Base-by-base conservation (phyloP, 2,329 filamentous ascomycete species). In the Aspergillus sp. region DNA sequence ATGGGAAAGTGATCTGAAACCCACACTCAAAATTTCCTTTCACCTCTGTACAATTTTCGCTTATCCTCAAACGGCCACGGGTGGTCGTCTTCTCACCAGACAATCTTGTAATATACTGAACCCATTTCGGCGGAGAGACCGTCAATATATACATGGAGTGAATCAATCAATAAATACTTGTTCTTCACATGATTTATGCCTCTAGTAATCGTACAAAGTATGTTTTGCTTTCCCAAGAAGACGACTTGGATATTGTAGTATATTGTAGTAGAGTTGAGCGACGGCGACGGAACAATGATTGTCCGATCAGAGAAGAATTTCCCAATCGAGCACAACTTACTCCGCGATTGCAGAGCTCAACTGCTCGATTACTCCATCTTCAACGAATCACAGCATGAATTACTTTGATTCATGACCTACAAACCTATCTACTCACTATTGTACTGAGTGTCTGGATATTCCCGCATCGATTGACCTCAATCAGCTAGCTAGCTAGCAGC, bases 101-200 rank as follows among this genome's bases (percentile, higher is more conserved):
- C 60, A 63, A 61, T 64, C 30, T 70, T 75, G 74, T 76, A 76
- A 74, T 75, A 74, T 75, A 76, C 65, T 63, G 43, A 48, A 63
- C 52, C 60, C 59, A 55, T 59, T 62, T 56, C 47, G 58, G 61
- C 53, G 67, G 66, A 58, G 17, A 58, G 55, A 41, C 56, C 64
- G 60, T 65, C 62, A 41, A 28, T 57, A 70, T 63, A 69, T 66
- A 28, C 25, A 71, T 56, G 23, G 49, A 59, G 11, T 45, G 59
- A 64, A 65, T 66, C 28, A 22, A 63, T 11, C 54, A 56, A 52
- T 50, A 62, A 58, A 50, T 43, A 25, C 9, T 38, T 28, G n/a
- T 62, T 15, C 51, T 54, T 52, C 52, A 64, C 58, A 31, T 31
- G n/a, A 7, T 38, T 28, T 51, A n/a, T 34, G 30, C 48, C 48